Base-by-base conservation (phyloP, 2,329 filamentous ascomycete genomes). In the Colletotrichum lindemuthianum region DNA sequence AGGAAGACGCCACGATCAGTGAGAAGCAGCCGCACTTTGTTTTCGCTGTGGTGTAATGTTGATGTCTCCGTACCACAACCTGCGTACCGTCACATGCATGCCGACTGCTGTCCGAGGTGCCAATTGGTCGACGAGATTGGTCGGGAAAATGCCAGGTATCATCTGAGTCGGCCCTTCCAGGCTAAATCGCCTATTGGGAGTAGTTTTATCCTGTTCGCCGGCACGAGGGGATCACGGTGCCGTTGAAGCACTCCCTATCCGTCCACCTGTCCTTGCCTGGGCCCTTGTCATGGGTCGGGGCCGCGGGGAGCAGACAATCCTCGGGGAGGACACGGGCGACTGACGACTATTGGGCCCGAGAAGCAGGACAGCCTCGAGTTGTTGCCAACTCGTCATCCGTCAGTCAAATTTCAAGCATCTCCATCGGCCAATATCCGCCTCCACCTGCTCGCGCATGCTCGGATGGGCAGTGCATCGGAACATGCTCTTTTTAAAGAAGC, bases 141-240 rank as follows among this genome's bases (percentile, higher is more conserved):
- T 57, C 72, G 73, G 76, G 70, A 75, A 74, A 78, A 76, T 74
- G 69, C 70, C 72, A 71, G 69, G 65, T 68, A 71, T 69, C 51
- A 71, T 69, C 51, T 69, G 68, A 76, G 72, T 76, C 75, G 75
- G 75, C 74, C 76, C 75, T 77, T 79, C 76, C 73, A 79, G 78
- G 77, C 78, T 80, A 79, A 79, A 78, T 69, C 73, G 72, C 24
- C 24, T 4, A n/a, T n/a, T n/a, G n/a, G n/a, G n/a, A 24, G 24
- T 24, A 24, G 4, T 24, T 4, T 24, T 4, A 67, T 67, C 63
- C 65, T 49, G 68, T 68, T 69, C 68, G 72, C 69, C 73, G 70
- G 69, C 67, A 63, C 41, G 51, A 16, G 63, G 59, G 59, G 63
- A 54, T 63, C 48, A 33, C 52, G 59, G 39, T 58, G 57, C 60